These are phyloP conservation scores for Cerioporus squamosus DNA, from an alignment of 1,284 basidiomycete species.

Conservation along the genomic window DNA sequence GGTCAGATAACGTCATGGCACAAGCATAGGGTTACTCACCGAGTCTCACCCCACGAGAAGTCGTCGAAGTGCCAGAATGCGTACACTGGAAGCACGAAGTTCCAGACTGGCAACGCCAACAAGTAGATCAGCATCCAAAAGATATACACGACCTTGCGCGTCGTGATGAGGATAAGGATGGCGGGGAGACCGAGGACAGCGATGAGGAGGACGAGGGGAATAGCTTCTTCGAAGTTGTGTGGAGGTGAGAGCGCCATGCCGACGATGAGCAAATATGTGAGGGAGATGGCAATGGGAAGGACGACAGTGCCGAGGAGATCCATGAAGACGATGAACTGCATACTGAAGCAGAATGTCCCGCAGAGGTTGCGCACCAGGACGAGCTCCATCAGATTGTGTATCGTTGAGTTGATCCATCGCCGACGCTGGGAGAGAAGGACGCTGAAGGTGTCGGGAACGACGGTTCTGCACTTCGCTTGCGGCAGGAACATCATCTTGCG, in stretches of 20 bases:
- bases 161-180: slow-evolving; percentile 91
- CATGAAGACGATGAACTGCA: slow-evolving; percentile 99
- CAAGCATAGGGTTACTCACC: slow-evolving; percentile 52
- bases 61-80: slow-evolving; percentile 99
- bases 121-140: slow-evolving; percentile 99
- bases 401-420: slow-evolving; percentile 99
- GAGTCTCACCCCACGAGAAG: slow-evolving; percentile 98
- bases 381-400: slow-evolving; percentile 99
- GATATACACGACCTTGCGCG: slow-evolving; percentile 93
- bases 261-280: slow-evolving; percentile 91
- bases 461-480: slow-evolving; percentile 92
- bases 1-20: slow-evolving; percentile 1
- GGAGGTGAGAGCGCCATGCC: slow-evolving; percentile 86
- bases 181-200: slow-evolving; percentile 95
- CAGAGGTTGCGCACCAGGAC: slow-evolving; percentile 96
- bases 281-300: slow-evolving; percentile 90
- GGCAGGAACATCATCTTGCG: slow-evolving; percentile 99
- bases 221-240: slow-evolving; percentile 87
- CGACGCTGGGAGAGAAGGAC: slow-evolving; percentile 96
- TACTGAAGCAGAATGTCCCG: slow-evolving; percentile 95
- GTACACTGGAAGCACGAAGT: slow-evolving; percentile 92
- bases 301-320: slow-evolving; percentile 96
- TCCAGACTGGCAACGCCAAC: slow-evolving; percentile 92
- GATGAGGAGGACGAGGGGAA: slow-evolving; percentile 89
- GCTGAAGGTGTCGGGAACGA: slow-evolving; percentile 95